Base-by-base conservation (phyloP, 331 rosid species). In the Quercus tomentella region DNA sequence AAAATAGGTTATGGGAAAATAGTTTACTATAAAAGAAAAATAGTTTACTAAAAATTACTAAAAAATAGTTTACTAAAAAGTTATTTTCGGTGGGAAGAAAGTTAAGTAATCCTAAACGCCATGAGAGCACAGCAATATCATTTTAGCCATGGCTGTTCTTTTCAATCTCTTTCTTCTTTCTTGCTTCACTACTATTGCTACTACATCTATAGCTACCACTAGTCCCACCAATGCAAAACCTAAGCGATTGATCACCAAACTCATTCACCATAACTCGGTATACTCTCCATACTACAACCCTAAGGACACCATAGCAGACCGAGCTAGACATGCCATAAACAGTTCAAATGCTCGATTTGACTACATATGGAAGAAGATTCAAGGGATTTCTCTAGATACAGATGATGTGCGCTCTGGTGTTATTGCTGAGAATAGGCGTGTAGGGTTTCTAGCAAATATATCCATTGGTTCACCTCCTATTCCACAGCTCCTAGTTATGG, bases 401-500 rank as follows among this genome's bases (percentile, higher is more conserved):
- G 56, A 65, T 3, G 74, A 76, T 23, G 49, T 57, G 5, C 72
- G 79, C n/a, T 57, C 79, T 4, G 33, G 49, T 7, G 4, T 82
- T 33, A 9, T 65, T 35, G 45, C 72, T 1, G 79, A 82, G 49
- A 17, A 23, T 25, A 14, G 11, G 10, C 26, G 28, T 6, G 0
- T 56, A 37, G 11, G 7, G 18, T 82, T 82, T 1, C 43, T 56
- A 57, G 82, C 72, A 22, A 72, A 73, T 18, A 7, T 82, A 30
- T 82, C 82, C 11, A 7, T 82, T 2, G 85, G 82, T 10, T 74
- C 43, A 1, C 82, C 85, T 12, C 76, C 82, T 18, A 25, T 37
- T 23, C 79, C 82, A n/a, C 79, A 82, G 65, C 82, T 82, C 68
- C 16, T 78, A 11, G 4, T 30, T 1, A 41, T 78, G 16, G 80